Conservation (phyloP, 768 basidiomycete genomes). For the Mycena pura region DNA sequence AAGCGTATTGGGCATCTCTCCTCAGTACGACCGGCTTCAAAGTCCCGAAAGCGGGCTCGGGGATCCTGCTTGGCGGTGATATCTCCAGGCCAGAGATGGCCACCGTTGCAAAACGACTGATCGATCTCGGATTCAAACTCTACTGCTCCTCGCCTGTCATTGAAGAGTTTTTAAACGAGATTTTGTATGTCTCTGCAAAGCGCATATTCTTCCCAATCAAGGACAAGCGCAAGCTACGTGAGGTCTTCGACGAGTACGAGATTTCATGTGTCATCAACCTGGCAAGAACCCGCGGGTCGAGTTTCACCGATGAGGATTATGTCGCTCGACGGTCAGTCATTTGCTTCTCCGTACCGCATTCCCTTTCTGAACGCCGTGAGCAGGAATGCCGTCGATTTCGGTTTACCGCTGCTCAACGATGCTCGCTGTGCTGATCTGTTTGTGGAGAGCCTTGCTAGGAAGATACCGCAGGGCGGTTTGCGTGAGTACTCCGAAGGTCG, state of each 20-base stretch:
- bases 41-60: slow-evolving; percentile 81
- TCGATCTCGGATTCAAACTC: slow-evolving; percentile 92
- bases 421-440: slow-evolving; percentile 88
- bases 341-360: neutral
- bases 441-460: slow-evolving; percentile 85
- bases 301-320: slow-evolving; percentile 91
- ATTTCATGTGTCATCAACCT: slow-evolving; percentile 96
- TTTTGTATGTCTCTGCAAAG: slow-evolving; percentile 81
- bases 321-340: slow-evolving; percentile 82
- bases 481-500: slow-evolving; percentile 83
- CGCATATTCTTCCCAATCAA: slow-evolving; percentile 96
- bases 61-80: slow-evolving; percentile 94
- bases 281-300: slow-evolving; percentile 76
- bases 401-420: slow-evolving; percentile 90
- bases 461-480: slow-evolving; percentile 83
- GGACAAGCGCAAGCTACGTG: slow-evolving; percentile 93
- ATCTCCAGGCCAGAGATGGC: slow-evolving; percentile 86
- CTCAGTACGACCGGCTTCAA: slow-evolving; percentile 96
- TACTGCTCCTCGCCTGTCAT: slow-evolving; percentile 85
- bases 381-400: slow-evolving; percentile 96
- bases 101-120: slow-evolving; percentile 78
- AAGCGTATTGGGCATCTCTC: slow-evolving; percentile 96
- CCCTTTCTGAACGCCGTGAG: neutral
- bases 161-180: slow-evolving; percentile 79
- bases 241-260: slow-evolving; percentile 93